Percentiles rank a stretch among this genome's conserved stretches.
phyloP scores from a whole-genome alignment of 345 rosid species.

The Laguncularia racemosa region DNA sequence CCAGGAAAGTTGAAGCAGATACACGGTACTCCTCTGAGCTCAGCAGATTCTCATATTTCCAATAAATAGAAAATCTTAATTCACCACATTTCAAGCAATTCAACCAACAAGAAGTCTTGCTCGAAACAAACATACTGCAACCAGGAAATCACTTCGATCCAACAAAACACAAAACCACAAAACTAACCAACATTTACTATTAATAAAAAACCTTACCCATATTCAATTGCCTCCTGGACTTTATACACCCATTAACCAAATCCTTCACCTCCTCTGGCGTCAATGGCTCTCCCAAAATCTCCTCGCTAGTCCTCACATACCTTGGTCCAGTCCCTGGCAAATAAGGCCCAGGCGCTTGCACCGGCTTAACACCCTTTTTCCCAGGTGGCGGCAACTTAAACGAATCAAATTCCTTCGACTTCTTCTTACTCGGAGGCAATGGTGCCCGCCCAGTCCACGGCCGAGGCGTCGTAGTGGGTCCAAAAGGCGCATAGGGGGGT shows the following conservation, averaged over 20 bases:
- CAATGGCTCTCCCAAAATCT: constrained; percentile 86
- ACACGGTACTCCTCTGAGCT: no score
- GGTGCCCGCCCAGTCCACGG: constrained; percentile 99
- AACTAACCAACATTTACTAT: no score
- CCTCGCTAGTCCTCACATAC: constrained; percentile 65
- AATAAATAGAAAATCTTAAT: no score
- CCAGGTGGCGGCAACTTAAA: constrained; percentile 64
- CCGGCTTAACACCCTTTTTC: constrained; percentile 84
- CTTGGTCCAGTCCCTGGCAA: constrained; percentile 71
- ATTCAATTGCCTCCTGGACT: constrained; percentile 68
- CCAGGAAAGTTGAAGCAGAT: no score
- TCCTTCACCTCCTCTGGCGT: constrained; percentile 55
- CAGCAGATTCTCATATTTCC: no score
- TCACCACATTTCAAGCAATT: no score
- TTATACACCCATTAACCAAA: constrained; percentile 45
- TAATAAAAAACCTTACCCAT: constrained; percentile 39
- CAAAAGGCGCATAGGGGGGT: constrained; percentile 76
- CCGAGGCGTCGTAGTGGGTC: constrained; percentile 69
- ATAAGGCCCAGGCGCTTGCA: constrained; percentile 86
- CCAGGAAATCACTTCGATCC: no score
- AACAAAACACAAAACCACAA: no score
- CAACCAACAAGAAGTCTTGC: no score
- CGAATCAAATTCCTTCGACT: constrained; percentile 79
- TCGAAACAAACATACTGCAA: no score
- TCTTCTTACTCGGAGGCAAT: constrained; percentile 64